phyloP scores from a whole-genome alignment of 208 protist species.

The Tritrichomonas foetus region DNA sequence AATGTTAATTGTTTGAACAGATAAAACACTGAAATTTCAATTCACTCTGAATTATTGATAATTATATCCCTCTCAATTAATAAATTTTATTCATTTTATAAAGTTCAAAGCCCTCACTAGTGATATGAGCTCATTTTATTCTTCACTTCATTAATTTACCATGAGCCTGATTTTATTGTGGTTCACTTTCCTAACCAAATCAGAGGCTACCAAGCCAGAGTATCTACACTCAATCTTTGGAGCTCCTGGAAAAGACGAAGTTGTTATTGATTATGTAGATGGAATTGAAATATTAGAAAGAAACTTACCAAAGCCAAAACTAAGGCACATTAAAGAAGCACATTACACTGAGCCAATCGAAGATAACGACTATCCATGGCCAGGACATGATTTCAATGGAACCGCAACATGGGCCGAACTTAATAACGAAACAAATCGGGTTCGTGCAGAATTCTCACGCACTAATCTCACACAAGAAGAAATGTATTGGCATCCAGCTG shows the following conservation, averaged over 20 bases:
- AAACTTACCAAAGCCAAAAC: neutral
- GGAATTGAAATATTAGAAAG: neutral
- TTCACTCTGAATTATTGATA: no score
- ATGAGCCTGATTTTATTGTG: no score
- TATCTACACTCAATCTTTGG: neutral
- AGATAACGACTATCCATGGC: neutral
- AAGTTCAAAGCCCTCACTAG: no score
- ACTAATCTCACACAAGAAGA: neutral
- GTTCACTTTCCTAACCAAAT: no score
- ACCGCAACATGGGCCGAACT: no score
- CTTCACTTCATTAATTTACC: no score
- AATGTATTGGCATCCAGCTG: neutral
- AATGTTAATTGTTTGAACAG: no score
- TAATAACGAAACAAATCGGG: neutral
- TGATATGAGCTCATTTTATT: no score
- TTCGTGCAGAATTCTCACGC: neutral
- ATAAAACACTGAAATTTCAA: no score
- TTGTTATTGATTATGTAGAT: neutral
- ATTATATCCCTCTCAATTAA: no score
- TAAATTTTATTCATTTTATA: no score
- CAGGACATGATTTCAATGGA: neutral
- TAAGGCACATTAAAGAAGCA: neutral
- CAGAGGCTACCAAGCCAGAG: no score
- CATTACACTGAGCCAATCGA: neutral
- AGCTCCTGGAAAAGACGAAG: neutral